Evolutionary conservation across 2,329 filamentous ascomycete genomes (phyloP).

Genomic region (Aureobasidium lini): DNA sequence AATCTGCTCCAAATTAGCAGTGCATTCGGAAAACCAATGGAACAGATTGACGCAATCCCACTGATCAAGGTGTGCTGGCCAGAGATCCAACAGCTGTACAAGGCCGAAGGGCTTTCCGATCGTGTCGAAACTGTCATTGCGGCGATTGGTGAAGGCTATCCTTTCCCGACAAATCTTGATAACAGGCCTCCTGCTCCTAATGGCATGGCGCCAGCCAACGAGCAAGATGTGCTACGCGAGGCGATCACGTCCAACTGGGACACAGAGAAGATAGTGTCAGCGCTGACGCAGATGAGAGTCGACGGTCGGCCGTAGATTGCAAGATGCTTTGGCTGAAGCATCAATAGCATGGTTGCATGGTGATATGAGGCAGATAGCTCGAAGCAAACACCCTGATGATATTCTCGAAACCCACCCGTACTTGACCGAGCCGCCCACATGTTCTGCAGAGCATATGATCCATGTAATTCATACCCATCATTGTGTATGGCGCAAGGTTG

Average conservation of each 20-base stretch:
- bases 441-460: too few relatives aligned
- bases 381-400: neutral
- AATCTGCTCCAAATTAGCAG: conserved; percentile 56
- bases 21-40: conserved; percentile 59
- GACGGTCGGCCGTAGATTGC: conserved; percentile 18
- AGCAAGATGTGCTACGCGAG: conserved; percentile 45
- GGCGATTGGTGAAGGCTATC: conserved; percentile 51
- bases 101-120: conserved; percentile 31
- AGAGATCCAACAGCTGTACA: conserved; percentile 28
- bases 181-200: conserved; percentile 47
- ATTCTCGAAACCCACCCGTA: neutral
- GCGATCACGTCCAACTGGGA: conserved; percentile 38
- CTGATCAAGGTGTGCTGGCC: conserved; percentile 43
- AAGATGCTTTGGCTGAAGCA: too few relatives aligned
- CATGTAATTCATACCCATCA: too few relatives aligned
- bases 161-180: conserved; percentile 57
- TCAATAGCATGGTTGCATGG: neutral
- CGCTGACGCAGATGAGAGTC: conserved; percentile 20
- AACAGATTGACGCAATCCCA: conserved; percentile 47
- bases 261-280: conserved; percentile 32
- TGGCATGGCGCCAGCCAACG: conserved; percentile 54
- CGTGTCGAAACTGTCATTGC: conserved; percentile 42
- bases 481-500: too few relatives aligned
- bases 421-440: neutral
- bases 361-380: neutral